Percentiles rank a stretch among this genome's conserved stretches.
These are phyloP conservation scores for Wickerhamomyces chaumierensis DNA, from an alignment of 805 yeast species.

Conservation along the genomic window DNA sequence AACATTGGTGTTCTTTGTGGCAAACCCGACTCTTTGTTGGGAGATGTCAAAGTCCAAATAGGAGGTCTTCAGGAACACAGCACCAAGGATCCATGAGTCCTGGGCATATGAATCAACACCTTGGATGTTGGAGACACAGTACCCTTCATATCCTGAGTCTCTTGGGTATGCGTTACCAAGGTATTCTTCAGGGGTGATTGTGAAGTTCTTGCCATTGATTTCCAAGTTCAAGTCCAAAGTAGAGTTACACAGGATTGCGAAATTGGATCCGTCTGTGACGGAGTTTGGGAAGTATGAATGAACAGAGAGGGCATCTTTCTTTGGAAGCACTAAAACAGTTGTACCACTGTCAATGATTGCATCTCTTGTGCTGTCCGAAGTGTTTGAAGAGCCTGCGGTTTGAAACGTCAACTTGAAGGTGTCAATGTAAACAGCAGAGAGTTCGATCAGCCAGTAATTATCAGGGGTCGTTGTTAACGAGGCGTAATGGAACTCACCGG, in stretches of 20 bases:
- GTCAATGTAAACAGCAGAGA: slow-evolving; percentile 27
- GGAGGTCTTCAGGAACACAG: slow-evolving; percentile 42
- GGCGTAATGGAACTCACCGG: slow-evolving; percentile 30
- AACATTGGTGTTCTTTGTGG: slow-evolving; percentile 26
- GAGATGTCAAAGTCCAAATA: slow-evolving; percentile 50
- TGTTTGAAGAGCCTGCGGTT: slow-evolving; percentile 5
- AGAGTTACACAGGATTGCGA: slow-evolving; percentile 46
- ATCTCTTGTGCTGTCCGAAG: slow-evolving; percentile 18
- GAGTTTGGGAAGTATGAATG: slow-evolving; percentile 41
- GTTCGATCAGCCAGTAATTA: slow-evolving; percentile 41
- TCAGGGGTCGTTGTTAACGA: slow-evolving; percentile 22
- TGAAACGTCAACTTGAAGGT: slow-evolving; percentile 24
- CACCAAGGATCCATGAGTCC: slow-evolving; percentile 52
- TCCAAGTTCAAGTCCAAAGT: slow-evolving; percentile 28
- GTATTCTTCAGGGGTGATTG: slow-evolving; percentile 31
- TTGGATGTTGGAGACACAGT: slow-evolving; percentile 56
- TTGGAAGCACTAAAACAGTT: slow-evolving; percentile 45
- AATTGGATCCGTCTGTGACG: slow-evolving; percentile 50
- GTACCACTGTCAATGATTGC: slow-evolving; percentile 60
- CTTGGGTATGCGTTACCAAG: slow-evolving; percentile 35
- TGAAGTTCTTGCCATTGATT: slow-evolving; percentile 34
- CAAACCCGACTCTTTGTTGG: slow-evolving; percentile 40
- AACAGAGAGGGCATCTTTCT: slow-evolving; percentile 38
- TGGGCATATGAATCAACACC: slow-evolving; percentile 32
- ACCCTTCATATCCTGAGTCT: slow-evolving; percentile 28